Evolutionary conservation across 2,329 filamentous ascomycete genomes (phyloP).

Genomic region (Botryosphaeria dothidea): DNA sequence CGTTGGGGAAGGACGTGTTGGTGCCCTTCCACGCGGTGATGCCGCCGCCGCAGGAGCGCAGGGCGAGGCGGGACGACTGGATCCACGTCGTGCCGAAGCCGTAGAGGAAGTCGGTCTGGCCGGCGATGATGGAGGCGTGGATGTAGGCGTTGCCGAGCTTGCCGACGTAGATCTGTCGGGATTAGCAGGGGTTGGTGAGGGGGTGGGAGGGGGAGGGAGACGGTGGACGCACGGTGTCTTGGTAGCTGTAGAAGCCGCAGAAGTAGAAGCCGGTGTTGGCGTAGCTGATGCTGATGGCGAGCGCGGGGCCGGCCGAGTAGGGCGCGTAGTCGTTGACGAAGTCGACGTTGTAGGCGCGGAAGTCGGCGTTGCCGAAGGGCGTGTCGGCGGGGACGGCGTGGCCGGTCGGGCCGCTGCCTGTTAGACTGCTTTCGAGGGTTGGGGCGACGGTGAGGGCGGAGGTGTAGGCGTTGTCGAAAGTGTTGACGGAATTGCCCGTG

Average conservation of each 20-base stretch:
- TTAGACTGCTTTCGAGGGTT: constrained; percentile 62
- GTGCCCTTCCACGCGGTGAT: constrained; percentile 70
- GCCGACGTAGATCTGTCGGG: constrained; percentile 59
- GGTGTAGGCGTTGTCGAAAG: constrained; percentile 63
- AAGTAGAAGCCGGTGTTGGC: constrained; percentile 69
- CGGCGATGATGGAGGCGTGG: constrained; percentile 60
- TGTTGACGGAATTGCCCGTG: constrained; percentile 44
- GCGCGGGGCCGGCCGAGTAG: constrained; percentile 56
- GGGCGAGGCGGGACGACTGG: constrained; percentile 53
- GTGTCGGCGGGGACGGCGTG: constrained; percentile 61
- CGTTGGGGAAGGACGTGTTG: constrained; percentile 67
- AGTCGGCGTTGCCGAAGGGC: constrained; percentile 64
- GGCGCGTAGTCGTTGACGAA: constrained; percentile 62
- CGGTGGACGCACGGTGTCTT: constrained; percentile 63
- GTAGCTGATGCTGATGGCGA: constrained; percentile 62
- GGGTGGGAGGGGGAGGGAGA: background rate
- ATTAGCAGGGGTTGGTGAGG: background rate
- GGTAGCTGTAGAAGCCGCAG: constrained; percentile 66
- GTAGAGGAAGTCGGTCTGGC: constrained; percentile 69
- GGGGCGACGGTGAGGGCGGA: constrained; percentile 64
- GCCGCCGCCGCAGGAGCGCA: constrained; percentile 65
- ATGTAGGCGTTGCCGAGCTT: constrained; percentile 69
- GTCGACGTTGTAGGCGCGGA: constrained; percentile 67
- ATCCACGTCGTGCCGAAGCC: constrained; percentile 68
- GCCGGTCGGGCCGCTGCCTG: constrained; percentile 63